Evolutionary conservation across 225 moss, liverwort and hornwort genomes (phyloP).

Genomic region (Neckera pumila): DNA sequence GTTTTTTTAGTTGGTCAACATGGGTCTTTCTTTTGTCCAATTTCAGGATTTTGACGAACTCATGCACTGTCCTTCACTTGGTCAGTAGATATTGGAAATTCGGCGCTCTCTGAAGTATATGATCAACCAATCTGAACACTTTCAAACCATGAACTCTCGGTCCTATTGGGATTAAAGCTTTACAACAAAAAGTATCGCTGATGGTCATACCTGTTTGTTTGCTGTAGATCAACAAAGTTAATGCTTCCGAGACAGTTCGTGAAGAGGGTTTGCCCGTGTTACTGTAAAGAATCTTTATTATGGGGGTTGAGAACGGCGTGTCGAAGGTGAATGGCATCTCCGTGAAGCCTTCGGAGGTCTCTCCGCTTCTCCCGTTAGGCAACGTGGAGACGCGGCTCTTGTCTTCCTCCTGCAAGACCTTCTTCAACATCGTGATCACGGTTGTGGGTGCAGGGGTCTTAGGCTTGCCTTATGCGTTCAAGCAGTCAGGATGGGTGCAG

Average conservation of each 20-base stretch:
- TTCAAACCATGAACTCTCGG: not conserved
- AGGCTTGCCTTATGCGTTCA: slow-evolving; percentile 80
- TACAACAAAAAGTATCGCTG: not conserved
- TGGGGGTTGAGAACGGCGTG: slow-evolving; percentile 17
- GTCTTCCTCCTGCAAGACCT: slow-evolving; percentile 72
- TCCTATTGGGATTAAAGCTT: not conserved
- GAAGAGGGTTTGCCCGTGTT: not conserved
- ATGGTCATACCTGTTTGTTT: not conserved
- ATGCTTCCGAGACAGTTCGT: not conserved
- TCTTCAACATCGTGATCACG: slow-evolving; percentile 82
- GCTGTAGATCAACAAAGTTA: not conserved
- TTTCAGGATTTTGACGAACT: not conserved
- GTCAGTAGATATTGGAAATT: not conserved
- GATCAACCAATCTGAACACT: not conserved
- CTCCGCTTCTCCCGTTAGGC: slow-evolving; percentile 26
- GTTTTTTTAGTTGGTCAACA: not conserved
- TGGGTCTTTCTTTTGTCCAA: too few relatives aligned
- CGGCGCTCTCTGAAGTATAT: not conserved
- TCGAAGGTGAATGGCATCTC: not conserved
- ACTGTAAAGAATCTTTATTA: not conserved
- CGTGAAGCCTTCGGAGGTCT: slow-evolving; percentile 13
- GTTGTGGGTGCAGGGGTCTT: slow-evolving; percentile 88
- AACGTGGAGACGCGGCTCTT: slow-evolving; percentile 8
- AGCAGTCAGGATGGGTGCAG: slow-evolving; percentile 81
- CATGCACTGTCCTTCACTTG: not conserved